phyloP scores from a whole-genome alignment of 1,284 basidiomycete genomes.

The Meripilus lineatus region DNA sequence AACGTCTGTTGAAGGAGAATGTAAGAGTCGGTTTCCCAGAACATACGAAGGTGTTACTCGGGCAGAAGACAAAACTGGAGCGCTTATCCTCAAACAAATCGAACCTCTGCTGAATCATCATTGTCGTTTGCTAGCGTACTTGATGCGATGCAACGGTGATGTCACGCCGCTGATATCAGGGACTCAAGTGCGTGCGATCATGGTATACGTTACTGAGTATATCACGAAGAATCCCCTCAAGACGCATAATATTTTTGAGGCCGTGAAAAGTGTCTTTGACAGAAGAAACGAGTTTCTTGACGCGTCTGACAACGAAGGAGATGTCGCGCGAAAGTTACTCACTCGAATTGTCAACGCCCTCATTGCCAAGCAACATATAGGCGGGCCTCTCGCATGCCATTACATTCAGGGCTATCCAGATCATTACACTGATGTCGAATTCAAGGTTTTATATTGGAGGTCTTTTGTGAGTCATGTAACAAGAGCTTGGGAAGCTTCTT shows the following conservation, averaged over 20 bases:
- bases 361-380: slow-evolving; percentile 26
- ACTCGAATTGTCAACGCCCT: slow-evolving; percentile 23
- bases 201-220: slow-evolving; percentile 39
- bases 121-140: slow-evolving; percentile 29
- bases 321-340: slow-evolving; percentile 12
- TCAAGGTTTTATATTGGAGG: slow-evolving; percentile 24
- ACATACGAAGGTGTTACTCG: slow-evolving; percentile 13
- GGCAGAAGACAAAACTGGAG: slow-evolving; percentile 24
- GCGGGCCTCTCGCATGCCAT: slow-evolving; percentile 25
- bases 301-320: too few species aligned
- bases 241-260: slow-evolving; percentile 30
- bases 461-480: slow-evolving; percentile 12
- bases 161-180: slow-evolving; percentile 31
- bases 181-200: too few species aligned
- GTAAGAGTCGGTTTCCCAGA: slow-evolving; percentile 29
- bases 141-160: slow-evolving; percentile 33
- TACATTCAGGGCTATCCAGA: slow-evolving; percentile 28
- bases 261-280: slow-evolving; percentile 23
- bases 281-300: too few species aligned
- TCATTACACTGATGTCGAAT: slow-evolving; percentile 27
- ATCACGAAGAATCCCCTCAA: slow-evolving; percentile 34
- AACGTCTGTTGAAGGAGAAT: too few species aligned
- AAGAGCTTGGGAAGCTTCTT: slow-evolving; percentile 1
- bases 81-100: slow-evolving; percentile 26
- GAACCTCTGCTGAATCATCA: too few species aligned